Conservation (phyloP, 768 basidiomycete genomes). For the Xanthoconium purpureum region DNA sequence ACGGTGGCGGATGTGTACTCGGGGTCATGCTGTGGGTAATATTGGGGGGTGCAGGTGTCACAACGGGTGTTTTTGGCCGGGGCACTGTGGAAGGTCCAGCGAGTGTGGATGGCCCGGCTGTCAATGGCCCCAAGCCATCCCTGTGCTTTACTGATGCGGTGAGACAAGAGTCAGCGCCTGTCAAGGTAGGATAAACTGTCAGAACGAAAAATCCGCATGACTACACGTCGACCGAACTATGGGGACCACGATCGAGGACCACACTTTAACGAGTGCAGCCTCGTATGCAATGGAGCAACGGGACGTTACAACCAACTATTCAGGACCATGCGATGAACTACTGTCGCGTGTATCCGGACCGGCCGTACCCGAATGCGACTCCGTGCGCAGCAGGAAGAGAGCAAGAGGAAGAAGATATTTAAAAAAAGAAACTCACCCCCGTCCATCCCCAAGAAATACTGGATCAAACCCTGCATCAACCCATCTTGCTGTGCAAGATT, state of each 20-base stretch:
- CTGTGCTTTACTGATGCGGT: constrained; percentile 21
- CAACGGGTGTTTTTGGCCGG: constrained; percentile 21
- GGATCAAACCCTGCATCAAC: constrained; percentile 76
- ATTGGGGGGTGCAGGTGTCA: constrained; percentile 6
- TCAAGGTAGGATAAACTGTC: not conserved
- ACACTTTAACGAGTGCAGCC: not conserved
- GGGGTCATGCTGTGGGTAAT: constrained; percentile 31
- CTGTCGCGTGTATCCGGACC: too few species aligned
- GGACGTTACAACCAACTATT: not conserved
- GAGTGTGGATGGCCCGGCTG: constrained; percentile 14
- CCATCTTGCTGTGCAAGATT: constrained; percentile 83
- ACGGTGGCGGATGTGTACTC: constrained; percentile 31
- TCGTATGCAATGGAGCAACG: not conserved
- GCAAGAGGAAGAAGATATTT: not conserved
- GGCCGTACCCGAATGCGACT: too few species aligned
- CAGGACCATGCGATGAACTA: too few species aligned
- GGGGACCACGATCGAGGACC: not conserved
- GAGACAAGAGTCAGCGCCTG: constrained; percentile 7
- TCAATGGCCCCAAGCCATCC: constrained; percentile 12
- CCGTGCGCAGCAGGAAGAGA: not conserved
- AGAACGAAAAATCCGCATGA: not conserved
- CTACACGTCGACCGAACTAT: too few species aligned
- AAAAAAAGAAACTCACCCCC: constrained; percentile 38
- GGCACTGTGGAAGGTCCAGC: constrained; percentile 5
- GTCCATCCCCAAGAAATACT: constrained; percentile 76